A percentile compares a stretch with the other conserved stretches of the same genome.
phyloP scores from a whole-genome alignment of 495 filamentous ascomycete species.

The Neurospora sp. region DNA sequence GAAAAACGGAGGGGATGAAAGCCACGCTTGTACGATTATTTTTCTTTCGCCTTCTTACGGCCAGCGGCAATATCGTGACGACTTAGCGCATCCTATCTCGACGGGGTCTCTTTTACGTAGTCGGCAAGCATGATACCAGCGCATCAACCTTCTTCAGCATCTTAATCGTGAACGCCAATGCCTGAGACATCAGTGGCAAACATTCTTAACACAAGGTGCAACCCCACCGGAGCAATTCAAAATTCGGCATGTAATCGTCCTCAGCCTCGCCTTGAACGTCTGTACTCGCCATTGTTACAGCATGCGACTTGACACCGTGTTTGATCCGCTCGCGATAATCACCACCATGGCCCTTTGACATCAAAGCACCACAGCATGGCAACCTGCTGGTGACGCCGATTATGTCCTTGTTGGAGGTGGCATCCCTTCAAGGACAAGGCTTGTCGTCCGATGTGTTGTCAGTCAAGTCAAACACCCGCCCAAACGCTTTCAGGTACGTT shows the following conservation, averaged over 20 bases:
- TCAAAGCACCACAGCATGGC: not conserved
- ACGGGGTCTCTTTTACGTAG: slow-evolving; percentile 24
- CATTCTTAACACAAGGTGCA: slow-evolving; percentile 4
- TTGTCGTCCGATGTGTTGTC: not conserved
- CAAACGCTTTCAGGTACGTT: not conserved
- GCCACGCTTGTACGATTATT: slow-evolving; percentile 29
- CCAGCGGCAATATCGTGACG: slow-evolving; percentile 24
- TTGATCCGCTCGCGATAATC: not conserved
- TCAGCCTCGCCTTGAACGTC: slow-evolving; percentile 3
- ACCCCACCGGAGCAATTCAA: not conserved
- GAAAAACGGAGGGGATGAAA: slow-evolving; percentile 21
- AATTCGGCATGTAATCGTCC: slow-evolving; percentile 6
- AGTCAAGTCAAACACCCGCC: not conserved
- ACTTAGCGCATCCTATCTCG: slow-evolving; percentile 17
- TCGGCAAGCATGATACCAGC: slow-evolving; percentile 24
- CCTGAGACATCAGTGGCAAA: slow-evolving; percentile 7
- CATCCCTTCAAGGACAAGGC: not conserved
- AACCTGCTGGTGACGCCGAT: not conserved
- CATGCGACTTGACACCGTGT: slow-evolving; percentile 10
- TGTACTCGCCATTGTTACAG: slow-evolving; percentile 8
- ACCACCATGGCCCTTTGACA: not conserved
- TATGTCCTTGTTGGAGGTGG: not conserved
- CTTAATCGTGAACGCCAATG: slow-evolving; percentile 17
- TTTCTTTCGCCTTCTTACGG: slow-evolving; percentile 22
- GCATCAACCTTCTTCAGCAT: slow-evolving; percentile 15